Percentiles rank a stretch among this genome's conserved stretches.
phyloP scores from a whole-genome alignment of 352 stramenopile species.

The Phytophthora cajani region DNA sequence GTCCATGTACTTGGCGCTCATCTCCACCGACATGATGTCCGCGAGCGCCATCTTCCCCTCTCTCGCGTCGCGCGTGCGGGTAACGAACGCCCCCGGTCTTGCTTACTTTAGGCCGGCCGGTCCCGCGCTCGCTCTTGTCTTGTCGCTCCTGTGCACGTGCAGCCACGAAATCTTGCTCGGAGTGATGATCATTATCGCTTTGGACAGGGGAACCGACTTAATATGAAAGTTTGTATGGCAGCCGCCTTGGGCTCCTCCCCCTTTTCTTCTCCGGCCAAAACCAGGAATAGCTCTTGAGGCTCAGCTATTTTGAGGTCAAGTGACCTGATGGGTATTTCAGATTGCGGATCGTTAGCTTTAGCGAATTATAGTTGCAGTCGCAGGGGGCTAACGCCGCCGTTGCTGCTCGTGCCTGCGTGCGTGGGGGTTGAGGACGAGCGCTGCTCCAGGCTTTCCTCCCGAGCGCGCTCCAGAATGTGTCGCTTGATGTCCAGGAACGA shows the following conservation, averaged over 20 bases:
- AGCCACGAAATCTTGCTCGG: slow-evolving; percentile 45
- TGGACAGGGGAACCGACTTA: not conserved
- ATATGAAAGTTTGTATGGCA: not conserved
- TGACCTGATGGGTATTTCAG: not conserved
- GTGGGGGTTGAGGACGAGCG: slow-evolving; percentile 34
- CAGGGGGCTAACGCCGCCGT: slow-evolving; percentile 21
- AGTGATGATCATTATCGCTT: slow-evolving; percentile 42
- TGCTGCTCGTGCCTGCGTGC: slow-evolving; percentile 25
- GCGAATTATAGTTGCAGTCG: slow-evolving; percentile 27
- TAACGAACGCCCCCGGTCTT: slow-evolving; percentile 30
- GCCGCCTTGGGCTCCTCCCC: not conserved
- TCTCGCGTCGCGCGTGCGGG: slow-evolving; percentile 5
- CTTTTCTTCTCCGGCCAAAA: not conserved
- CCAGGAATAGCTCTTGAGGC: not conserved
- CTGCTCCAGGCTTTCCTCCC: slow-evolving; percentile 53
- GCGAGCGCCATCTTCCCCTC: slow-evolving; percentile 64
- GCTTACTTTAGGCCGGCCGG: slow-evolving; percentile 32
- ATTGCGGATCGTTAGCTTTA: not conserved
- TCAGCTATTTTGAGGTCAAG: not conserved
- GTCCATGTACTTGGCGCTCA: slow-evolving; percentile 78
- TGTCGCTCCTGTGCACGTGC: slow-evolving; percentile 29
- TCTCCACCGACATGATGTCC: slow-evolving; percentile 80
- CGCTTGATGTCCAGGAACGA: slow-evolving; percentile 90
- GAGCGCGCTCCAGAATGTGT: slow-evolving; percentile 74
- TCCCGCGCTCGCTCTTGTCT: slow-evolving; percentile 21